Evolutionary conservation across 352 stramenopile genomes (phyloP), one percentile per base, ranked within the genome.

Genomic region (Thraustochytrium sp.): DNA sequence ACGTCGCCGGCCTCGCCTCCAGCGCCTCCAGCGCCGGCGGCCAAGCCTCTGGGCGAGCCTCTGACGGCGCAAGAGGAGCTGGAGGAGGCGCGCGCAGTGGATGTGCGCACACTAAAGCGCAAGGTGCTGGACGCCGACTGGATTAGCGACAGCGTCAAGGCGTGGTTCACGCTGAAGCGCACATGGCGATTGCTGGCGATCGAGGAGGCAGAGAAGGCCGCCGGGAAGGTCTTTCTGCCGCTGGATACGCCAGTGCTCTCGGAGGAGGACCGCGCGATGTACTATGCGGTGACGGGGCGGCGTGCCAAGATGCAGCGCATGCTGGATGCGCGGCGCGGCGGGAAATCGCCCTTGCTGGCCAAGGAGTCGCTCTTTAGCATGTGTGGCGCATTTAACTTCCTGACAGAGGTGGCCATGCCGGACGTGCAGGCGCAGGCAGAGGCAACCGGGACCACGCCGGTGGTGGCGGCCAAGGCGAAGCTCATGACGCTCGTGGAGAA

Each of bases 211-310:
- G 68, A 80, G 29, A 21, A 68, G 42, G n/a, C 3, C 21, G 31
- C 26, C 4, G 37, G 68, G n/a, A 36, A 29, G 40, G 21, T 64
- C 26, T 77, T 54, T 21, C 31, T 77, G 40, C 64, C 42, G 0
- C 16, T 34, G 8, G 68, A 21, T 3, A 16, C 21, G 21, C 64
- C 42, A 37, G 13, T 64, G 21, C 26, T 64, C 13, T 54, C 42
- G 4, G 68, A 80, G 13, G 42, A 80, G 0, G 68, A 80, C 40
- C 68, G 68, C 29, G 68, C 68, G 4, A 80, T 64, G 21, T 80
- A 80, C 36, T 80, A 80, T 31, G 68, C 68, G 8, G 48, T 80
- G 34, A 80, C 68, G 34, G 68, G 68, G 0, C 68, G 68, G 3
- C 31, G 31, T 11, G 8, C 42, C 34, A 80, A 80, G 36, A 44